Conservation (phyloP, 2,329 filamentous ascomycete genomes). For the Falciphora oryzae region DNA sequence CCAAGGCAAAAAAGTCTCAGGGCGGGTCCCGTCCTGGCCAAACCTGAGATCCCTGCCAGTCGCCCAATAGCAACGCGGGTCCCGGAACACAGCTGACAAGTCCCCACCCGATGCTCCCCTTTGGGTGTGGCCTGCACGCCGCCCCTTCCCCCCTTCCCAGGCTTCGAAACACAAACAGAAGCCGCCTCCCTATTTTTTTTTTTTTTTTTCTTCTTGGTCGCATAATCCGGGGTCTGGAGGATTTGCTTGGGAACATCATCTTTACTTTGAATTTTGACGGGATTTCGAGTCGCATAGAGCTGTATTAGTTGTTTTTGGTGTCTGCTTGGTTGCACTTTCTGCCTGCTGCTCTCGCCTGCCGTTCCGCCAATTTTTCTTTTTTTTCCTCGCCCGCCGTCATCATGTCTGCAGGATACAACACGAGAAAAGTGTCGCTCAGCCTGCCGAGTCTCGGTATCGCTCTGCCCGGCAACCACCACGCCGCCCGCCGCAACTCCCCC, state of each 20-base stretch:
- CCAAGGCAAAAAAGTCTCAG: constrained; percentile 1
- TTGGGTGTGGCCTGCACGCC: not conserved
- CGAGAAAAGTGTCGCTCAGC: constrained; percentile 58
- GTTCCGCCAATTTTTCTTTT: not conserved
- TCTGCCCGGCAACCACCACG: constrained; percentile 57
- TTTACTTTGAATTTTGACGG: not conserved
- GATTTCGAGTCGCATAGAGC: not conserved
- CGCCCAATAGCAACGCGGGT: not conserved
- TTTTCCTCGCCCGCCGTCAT: not conserved
- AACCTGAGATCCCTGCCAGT: not conserved
- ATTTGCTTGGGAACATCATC: not conserved
- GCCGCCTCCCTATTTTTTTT: constrained; percentile 4
- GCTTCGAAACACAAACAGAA: not conserved
- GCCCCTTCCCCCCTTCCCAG: not conserved
- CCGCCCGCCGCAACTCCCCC: constrained; percentile 24
- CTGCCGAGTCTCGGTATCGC: constrained; percentile 90
- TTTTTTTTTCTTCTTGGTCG: not conserved
- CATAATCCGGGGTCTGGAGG: not conserved
- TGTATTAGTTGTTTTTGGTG: not conserved
- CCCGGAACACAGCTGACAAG: constrained; percentile 1
- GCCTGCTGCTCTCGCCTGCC: too few relatives aligned
- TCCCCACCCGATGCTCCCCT: not conserved
- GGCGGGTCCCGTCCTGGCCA: not conserved
- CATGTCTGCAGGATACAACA: constrained; percentile 8
- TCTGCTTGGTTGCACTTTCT: not conserved